Evolutionary conservation across 352 stramenopile species (phyloP).

Genomic region (Nothophytophthora sp.): DNA sequence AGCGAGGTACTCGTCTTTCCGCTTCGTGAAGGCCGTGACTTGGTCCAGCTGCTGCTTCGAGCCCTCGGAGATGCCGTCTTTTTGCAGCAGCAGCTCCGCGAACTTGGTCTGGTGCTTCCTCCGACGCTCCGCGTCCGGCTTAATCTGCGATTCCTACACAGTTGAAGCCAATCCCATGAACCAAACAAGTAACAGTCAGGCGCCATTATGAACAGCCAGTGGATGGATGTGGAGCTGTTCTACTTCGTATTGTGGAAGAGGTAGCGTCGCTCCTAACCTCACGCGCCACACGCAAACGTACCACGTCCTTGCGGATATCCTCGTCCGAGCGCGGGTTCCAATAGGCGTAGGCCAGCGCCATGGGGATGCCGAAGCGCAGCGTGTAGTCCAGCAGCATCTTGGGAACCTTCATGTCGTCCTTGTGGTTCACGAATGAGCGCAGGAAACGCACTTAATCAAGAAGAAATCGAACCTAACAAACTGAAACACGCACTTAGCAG

Average conservation of each 20-base stretch:
- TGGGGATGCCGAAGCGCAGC: slow-evolving; percentile 72
- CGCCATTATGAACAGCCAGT: too few species aligned
- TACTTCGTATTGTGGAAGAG: too few species aligned
- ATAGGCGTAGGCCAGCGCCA: slow-evolving; percentile 61
- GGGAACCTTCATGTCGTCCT: slow-evolving; percentile 82
- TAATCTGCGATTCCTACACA: slow-evolving; percentile 65
- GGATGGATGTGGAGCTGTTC: too few species aligned
- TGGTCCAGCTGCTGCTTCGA: slow-evolving; percentile 77
- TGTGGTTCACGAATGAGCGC: too few species aligned
- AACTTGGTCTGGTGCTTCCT: slow-evolving; percentile 78
- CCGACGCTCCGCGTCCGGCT: slow-evolving; percentile 55
- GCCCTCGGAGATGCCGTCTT: slow-evolving; percentile 47
- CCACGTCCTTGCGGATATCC: slow-evolving; percentile 74
- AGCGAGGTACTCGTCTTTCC: slow-evolving; percentile 33
- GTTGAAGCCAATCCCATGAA: too few species aligned
- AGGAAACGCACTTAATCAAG: slow-evolving; percentile 5
- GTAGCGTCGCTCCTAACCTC: slow-evolving; percentile 7
- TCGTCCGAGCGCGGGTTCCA: slow-evolving; percentile 78
- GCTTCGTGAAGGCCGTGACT: slow-evolving; percentile 71
- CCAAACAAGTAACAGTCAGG: too few species aligned
- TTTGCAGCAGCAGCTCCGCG: slow-evolving; percentile 68
- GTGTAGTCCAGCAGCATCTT: slow-evolving; percentile 87
- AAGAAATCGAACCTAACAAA: slow-evolving; percentile 14
- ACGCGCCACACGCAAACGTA: slow-evolving; percentile 50
- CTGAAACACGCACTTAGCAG: background rate